Evolutionary conservation across 257 asterid genomes (phyloP).

Genomic region (Osmanthus fragrans): DNA sequence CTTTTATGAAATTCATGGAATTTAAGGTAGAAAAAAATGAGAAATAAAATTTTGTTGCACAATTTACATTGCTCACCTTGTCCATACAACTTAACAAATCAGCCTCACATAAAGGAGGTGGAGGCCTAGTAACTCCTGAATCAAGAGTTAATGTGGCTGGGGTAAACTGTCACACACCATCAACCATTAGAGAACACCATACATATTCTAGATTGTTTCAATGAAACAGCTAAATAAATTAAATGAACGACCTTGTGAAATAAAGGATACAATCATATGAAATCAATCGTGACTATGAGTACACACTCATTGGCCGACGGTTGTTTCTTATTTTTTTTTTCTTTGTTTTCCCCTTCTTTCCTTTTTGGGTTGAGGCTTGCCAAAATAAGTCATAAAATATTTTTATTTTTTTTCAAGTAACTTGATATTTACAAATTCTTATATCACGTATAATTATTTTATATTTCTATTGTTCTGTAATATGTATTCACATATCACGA

Average conservation of each 20-base stretch:
- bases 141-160: constrained; percentile 89
- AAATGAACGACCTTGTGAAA: background rate
- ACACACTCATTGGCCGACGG: background rate
- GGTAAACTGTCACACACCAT: constrained; percentile 59
- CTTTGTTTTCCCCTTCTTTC: constrained; percentile 17
- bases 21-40: constrained; percentile 11
- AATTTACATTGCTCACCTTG: constrained; percentile 53
- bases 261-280: background rate
- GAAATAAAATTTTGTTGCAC: constrained; percentile 1
- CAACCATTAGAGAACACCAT: constrained; percentile 14
- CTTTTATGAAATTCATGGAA: constrained; percentile 12
- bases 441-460: background rate
- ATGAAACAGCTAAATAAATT: constrained; percentile 12
- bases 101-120: constrained; percentile 94
- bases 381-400: constrained; percentile 1
- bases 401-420: constrained; percentile 1
- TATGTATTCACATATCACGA: constrained; percentile 15
- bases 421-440: constrained; percentile 7
- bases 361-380: constrained; percentile 17
- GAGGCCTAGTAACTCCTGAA: constrained; percentile 96
- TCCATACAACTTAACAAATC: constrained; percentile 96
- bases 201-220: constrained; percentile 13
- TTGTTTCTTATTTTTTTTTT: constrained; percentile 1
- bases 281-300: constrained; percentile 4
- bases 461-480: constrained; percentile 1